Conservation (phyloP, 2,329 filamentous ascomycete species). For the Colletotrichum chlorophyti region DNA sequence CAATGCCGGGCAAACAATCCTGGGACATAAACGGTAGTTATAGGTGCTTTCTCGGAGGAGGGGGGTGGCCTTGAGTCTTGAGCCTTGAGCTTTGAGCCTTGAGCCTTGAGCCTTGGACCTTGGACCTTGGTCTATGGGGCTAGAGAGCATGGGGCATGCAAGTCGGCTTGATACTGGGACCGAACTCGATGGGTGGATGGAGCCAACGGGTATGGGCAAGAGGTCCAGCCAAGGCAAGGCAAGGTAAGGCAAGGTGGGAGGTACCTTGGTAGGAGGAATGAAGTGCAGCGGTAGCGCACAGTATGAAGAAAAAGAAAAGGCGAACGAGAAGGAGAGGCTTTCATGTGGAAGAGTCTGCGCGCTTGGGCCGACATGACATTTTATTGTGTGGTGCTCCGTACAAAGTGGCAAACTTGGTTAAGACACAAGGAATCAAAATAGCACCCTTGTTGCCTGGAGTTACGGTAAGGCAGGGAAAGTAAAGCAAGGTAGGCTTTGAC, state of each 20-base stretch:
- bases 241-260: too few species aligned
- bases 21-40: slow-evolving; percentile 27
- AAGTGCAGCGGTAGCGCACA: slow-evolving; percentile 7
- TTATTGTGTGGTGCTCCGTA: slow-evolving; percentile 19
- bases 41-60: slow-evolving; percentile 21
- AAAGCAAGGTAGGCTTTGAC: slow-evolving; percentile 29
- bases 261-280: too few species aligned
- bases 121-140: slow-evolving; percentile 17
- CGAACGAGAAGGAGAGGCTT: slow-evolving; percentile 25
- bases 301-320: slow-evolving; percentile 28
- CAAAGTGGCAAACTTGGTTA: slow-evolving; percentile 28
- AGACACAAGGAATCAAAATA: slow-evolving; percentile 31
- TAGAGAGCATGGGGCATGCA: slow-evolving; percentile 26
- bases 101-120: not conserved
- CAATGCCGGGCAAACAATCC: slow-evolving; percentile 17
- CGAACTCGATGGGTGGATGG: slow-evolving; percentile 26
- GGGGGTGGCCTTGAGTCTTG: not conserved
- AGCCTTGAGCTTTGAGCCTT: not conserved
- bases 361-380: slow-evolving; percentile 27
- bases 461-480: too few species aligned
- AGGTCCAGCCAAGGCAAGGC: too few species aligned
- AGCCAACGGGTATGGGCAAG: slow-evolving; percentile 7
- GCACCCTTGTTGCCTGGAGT: slow-evolving; percentile 30
- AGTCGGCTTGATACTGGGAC: slow-evolving; percentile 26
- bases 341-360: slow-evolving; percentile 19